Conservation (phyloP, 2,329 filamentous ascomycete genomes). For the Cryphonectria carpinicola region DNA sequence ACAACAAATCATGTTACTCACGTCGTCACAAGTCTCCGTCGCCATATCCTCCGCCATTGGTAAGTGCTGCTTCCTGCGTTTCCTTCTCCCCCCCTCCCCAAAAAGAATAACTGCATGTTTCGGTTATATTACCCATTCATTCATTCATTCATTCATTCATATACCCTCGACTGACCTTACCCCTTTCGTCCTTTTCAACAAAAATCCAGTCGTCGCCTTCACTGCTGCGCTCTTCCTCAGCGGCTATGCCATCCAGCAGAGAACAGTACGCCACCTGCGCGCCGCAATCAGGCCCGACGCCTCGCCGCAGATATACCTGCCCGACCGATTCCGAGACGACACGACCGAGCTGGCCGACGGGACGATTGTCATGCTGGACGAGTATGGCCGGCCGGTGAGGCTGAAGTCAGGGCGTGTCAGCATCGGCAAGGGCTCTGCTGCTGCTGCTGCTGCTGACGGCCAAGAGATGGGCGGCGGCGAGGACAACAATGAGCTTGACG, state of each 20-base stretch:
- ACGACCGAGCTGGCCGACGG: constrained; percentile 54
- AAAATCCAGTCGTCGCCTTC: constrained; percentile 67
- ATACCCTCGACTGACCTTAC: not conserved
- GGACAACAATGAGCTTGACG: constrained; percentile 31
- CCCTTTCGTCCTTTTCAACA: constrained; percentile 24
- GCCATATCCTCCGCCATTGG: constrained; percentile 66
- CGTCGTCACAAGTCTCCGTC: constrained; percentile 71
- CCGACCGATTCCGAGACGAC: constrained; percentile 52
- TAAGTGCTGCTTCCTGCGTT: constrained; percentile 43
- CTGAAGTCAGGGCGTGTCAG: constrained; percentile 36
- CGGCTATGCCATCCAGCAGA: constrained; percentile 86
- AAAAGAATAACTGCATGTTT: no score
- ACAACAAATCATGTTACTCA: constrained; percentile 53
- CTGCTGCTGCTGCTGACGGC: not conserved
- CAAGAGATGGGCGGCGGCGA: constrained; percentile 11
- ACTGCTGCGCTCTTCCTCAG: constrained; percentile 84
- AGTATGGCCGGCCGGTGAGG: constrained; percentile 41
- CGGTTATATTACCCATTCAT: no score
- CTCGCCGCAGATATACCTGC: constrained; percentile 54
- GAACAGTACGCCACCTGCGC: constrained; percentile 78
- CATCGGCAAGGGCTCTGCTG: constrained; percentile 9
- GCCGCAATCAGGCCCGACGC: constrained; percentile 64
- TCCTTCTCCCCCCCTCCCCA: not conserved
- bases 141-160: not conserved
- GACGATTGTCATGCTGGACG: constrained; percentile 49